phyloP scores from a whole-genome alignment of 208 protist genomes.

The Angomonas deanei region DNA sequence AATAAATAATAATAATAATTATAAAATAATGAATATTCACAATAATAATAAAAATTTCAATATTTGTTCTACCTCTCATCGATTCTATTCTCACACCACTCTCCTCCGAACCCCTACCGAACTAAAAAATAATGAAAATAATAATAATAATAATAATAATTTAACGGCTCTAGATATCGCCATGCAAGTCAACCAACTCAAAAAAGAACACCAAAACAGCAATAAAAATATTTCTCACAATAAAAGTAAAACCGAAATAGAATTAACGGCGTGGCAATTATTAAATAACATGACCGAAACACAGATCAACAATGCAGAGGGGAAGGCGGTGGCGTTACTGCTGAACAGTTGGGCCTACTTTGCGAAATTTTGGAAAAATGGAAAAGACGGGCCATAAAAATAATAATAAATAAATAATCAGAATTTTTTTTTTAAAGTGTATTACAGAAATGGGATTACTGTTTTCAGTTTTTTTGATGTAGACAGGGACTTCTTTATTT shows the following conservation, averaged over 20 bases:
- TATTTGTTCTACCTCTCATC: too few relatives aligned
- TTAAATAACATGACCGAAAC: constrained; percentile 79
- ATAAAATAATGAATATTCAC: not conserved
- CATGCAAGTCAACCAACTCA: constrained; percentile 82
- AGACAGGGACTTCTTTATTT: not conserved
- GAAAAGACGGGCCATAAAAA: constrained; percentile 63
- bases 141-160: constrained; percentile 10
- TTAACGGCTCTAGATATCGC: constrained; percentile 80
- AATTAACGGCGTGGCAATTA: constrained; percentile 67
- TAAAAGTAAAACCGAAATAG: constrained; percentile 19
- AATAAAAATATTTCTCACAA: constrained; percentile 24
- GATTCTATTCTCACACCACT: not conserved
- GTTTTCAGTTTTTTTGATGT: constrained; percentile 13
- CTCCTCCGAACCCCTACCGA: not conserved
- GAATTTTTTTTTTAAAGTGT: not conserved
- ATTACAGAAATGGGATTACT: not conserved
- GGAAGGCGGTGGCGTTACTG: constrained; percentile 83
- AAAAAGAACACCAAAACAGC: constrained; percentile 64
- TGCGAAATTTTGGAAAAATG: constrained; percentile 86
- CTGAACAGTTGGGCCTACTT: constrained; percentile 91
- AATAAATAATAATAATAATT: not conserved
- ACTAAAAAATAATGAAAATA: not conserved
- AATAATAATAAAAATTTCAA: too few relatives aligned
- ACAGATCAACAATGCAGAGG: constrained; percentile 80
- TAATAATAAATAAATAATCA: not conserved